These are phyloP conservation scores for Rasamsonia emersonii DNA, from an alignment of 2,329 filamentous ascomycete species.

Conservation along the genomic window DNA sequence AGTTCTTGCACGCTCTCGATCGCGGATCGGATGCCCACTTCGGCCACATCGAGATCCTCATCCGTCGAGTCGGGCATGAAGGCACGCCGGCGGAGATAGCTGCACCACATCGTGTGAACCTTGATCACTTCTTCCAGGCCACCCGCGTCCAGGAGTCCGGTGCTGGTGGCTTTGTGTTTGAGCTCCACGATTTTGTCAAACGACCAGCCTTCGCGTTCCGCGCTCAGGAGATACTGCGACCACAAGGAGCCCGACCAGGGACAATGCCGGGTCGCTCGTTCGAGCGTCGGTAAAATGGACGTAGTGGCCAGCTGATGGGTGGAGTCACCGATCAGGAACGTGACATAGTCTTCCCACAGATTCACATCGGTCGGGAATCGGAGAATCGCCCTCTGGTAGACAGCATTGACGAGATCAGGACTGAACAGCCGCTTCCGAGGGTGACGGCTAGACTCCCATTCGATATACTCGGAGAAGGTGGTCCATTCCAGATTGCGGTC, in stretches of 20 bases:
- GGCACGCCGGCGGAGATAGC: slow-evolving; percentile 78
- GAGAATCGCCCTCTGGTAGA: slow-evolving; percentile 71
- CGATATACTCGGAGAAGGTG: slow-evolving; percentile 60
- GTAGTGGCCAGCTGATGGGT: slow-evolving; percentile 38
- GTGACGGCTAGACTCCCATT: slow-evolving; percentile 67
- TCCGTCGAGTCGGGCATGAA: slow-evolving; percentile 65
- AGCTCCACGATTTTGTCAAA: slow-evolving; percentile 79
- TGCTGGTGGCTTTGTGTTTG: slow-evolving; percentile 85
- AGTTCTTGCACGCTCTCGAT: slow-evolving; percentile 74
- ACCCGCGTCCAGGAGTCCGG: slow-evolving; percentile 72
- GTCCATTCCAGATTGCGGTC: slow-evolving; percentile 47
- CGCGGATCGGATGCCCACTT: slow-evolving; percentile 78
- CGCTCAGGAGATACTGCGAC: slow-evolving; percentile 78
- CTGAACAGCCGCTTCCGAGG: slow-evolving; percentile 48
- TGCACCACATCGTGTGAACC: slow-evolving; percentile 90
- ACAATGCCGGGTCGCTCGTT: slow-evolving; percentile 79
- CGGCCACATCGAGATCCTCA: slow-evolving; percentile 80
- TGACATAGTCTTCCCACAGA: slow-evolving; percentile 76
- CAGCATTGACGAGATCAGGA: slow-evolving; percentile 47
- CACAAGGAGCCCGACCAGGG: slow-evolving; percentile 88
- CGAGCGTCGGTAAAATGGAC: slow-evolving; percentile 59
- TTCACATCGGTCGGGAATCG: slow-evolving; percentile 64
- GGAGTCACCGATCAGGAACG: slow-evolving; percentile 56
- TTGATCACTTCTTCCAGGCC: slow-evolving; percentile 84
- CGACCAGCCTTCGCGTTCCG: slow-evolving; percentile 66